Base-by-base conservation (phyloP, 2,329 filamentous ascomycete genomes). In the Microdochium bolleyi region DNA sequence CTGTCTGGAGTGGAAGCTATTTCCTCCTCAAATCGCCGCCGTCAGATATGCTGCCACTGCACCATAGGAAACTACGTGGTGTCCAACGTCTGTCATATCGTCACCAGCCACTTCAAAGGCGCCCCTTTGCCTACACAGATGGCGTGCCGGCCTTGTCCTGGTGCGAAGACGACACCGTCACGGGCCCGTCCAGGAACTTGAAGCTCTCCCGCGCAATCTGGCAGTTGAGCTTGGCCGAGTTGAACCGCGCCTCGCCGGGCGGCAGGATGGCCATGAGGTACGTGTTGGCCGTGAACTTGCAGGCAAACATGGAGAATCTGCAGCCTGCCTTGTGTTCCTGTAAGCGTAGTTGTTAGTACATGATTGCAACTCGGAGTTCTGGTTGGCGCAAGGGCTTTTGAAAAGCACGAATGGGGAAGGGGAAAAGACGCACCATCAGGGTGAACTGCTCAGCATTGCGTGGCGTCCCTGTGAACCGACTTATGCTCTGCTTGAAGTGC, bases 231-330 rank as follows among this genome's bases (percentile, higher is more conserved):
- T 94, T 84, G 13, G 92, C 92, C 51, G 88, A 84, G 62, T 97
- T 96, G 74, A 95, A 95, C 5, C 89, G 82, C 21, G 89, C 89
- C 69, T 97, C 92, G 24, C 92, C 92, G 0, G 92, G 91, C 0
- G 94, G 92, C 58, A 96, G 82, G 34, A 95, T 86, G 9, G 95
- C 89, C 64, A 95, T 89, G 55, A 99, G 85, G 64, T 97, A 97
- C 2, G 94, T 99, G 70, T 99, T 99, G 51, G 94, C 95, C 2
- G 94, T 99, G 60, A 99, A 91, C 60, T 95, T 89, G 58, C 91
- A 89, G 58, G 96, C 89, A 67, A 97, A 96, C 69, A 96, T 86
- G 71, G 90, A 95, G 74, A 97, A 97, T 54, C 81, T 80, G 48
- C 82, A 76, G 52, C 79, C 79, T 52, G 87, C 85, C 69, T 90